A percentile compares a stretch with the other conserved stretches of the same genome.
Conservation (phyloP, 371 early-diverging fungal species). For the Thermomucor indicae-seudaticae region DNA sequence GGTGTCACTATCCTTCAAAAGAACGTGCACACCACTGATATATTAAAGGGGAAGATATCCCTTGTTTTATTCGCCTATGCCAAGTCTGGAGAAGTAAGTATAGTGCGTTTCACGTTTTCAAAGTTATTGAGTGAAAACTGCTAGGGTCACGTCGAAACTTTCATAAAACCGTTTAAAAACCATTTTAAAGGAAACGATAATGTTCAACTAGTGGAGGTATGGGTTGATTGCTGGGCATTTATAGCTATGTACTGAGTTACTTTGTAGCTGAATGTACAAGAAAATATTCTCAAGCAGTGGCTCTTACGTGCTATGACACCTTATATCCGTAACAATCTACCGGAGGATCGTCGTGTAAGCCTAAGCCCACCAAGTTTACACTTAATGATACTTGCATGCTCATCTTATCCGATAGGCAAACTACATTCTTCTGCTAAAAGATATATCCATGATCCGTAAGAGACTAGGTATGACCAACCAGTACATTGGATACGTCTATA, state of each 20-base stretch:
- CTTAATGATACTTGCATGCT: background rate
- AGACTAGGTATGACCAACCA: slow-evolving; percentile 69
- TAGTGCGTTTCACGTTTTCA: background rate
- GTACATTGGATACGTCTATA: slow-evolving; percentile 75
- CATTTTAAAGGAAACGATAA: slow-evolving; percentile 29
- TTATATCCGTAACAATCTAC: slow-evolving; percentile 52
- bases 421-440: slow-evolving; percentile 59
- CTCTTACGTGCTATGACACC: slow-evolving; percentile 61
- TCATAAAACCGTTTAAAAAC: slow-evolving; percentile 47
- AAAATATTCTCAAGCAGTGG: slow-evolving; percentile 60
- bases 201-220: slow-evolving; percentile 42
- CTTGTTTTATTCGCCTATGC: slow-evolving; percentile 70
- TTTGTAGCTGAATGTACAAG: slow-evolving; percentile 58
- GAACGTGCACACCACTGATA: slow-evolving; percentile 51
- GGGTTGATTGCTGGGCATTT: slow-evolving; percentile 16
- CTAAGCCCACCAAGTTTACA: too few species aligned
- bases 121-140: background rate
- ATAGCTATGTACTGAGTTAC: background rate
- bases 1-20: slow-evolving; percentile 53
- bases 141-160: slow-evolving; percentile 55
- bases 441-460: slow-evolving; percentile 53
- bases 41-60: slow-evolving; percentile 50
- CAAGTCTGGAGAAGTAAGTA: slow-evolving; percentile 64
- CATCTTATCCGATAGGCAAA: slow-evolving; percentile 30
- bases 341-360: slow-evolving; percentile 55